Conservation (phyloP, 768 basidiomycete species). For the Suillus bovinus region DNA sequence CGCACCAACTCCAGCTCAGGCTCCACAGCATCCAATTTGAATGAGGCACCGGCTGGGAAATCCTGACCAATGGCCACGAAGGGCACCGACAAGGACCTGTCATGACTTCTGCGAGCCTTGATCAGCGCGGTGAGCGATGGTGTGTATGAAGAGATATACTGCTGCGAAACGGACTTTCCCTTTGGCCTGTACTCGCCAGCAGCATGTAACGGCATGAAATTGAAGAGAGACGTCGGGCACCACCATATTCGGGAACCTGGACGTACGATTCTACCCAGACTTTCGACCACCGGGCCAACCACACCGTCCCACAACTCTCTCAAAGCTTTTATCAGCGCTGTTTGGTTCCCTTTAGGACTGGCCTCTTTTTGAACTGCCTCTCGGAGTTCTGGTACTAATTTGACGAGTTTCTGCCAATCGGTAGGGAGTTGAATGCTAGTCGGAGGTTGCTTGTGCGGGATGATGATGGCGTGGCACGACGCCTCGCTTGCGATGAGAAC, state of each 20-base stretch:
- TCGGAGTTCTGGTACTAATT: too few species aligned
- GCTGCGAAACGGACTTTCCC: background rate
- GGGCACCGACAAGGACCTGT: background rate
- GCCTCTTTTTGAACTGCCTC: too few species aligned
- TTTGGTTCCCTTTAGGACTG: too few species aligned
- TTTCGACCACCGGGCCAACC: background rate
- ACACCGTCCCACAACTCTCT: background rate
- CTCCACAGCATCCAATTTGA: background rate
- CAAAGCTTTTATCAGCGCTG: background rate
- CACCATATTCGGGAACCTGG: background rate
- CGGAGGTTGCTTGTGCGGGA: too few species aligned
- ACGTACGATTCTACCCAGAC: background rate
- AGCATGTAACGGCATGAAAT: background rate
- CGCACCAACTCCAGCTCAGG: background rate
- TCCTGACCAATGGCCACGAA: slow-evolving; percentile 14
- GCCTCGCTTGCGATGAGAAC: too few species aligned
- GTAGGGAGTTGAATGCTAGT: too few species aligned
- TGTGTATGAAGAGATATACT: background rate
- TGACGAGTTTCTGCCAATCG: too few species aligned
- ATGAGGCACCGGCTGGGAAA: background rate
- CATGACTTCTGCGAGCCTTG: slow-evolving; percentile 6
- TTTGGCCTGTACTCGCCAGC: background rate
- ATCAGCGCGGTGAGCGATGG: background rate
- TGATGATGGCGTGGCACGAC: too few species aligned
- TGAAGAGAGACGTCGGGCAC: background rate